Evolutionary conservation across 2,329 filamentous ascomycete genomes (phyloP).

Genomic region (Pestalotiopsis fici): DNA sequence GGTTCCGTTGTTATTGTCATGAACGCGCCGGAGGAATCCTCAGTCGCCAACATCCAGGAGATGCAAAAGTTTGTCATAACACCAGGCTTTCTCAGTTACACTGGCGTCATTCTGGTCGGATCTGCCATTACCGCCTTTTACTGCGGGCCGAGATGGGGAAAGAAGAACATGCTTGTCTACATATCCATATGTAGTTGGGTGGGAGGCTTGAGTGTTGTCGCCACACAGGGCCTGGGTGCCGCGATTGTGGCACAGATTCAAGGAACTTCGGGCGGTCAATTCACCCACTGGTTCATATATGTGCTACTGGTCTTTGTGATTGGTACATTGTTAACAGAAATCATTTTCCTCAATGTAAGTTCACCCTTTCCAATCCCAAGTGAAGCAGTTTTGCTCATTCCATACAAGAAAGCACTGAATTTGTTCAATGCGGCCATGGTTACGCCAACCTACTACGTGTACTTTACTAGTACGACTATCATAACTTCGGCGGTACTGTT

Average conservation of each 20-base stretch:
- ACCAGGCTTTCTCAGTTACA: conserved; percentile 83
- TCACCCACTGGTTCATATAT: conserved; percentile 97
- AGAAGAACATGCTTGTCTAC: conserved; percentile 97
- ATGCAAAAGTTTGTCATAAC: conserved; percentile 87
- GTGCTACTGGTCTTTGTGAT: conserved; percentile 90
- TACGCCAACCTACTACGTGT: conserved; percentile 97
- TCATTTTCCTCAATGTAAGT: conserved; percentile 92
- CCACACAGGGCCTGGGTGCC: conserved; percentile 88
- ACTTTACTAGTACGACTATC: conserved; percentile 95
- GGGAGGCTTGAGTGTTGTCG: conserved; percentile 90
- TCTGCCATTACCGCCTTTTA: conserved; percentile 74
- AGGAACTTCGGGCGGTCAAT: conserved; percentile 71
- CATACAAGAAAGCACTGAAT: conserved; percentile 91
- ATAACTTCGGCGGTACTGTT: conserved; percentile 92
- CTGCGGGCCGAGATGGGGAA: conserved; percentile 85
- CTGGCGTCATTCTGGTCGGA: conserved; percentile 78
- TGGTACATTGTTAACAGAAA: conserved; percentile 85
- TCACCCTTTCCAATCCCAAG: background rate
- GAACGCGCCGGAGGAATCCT: conserved; percentile 85
- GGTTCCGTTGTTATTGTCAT: conserved; percentile 92
- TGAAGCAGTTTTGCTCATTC: conserved; percentile 30
- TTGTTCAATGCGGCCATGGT: conserved; percentile 96
- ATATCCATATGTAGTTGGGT: conserved; percentile 94
- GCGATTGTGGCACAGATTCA: conserved; percentile 85
- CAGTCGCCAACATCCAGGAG: conserved; percentile 84